These are phyloP conservation scores for Dactylellina parvicollis DNA, from an alignment of 2,329 filamentous ascomycete genomes.

Conservation along the genomic window DNA sequence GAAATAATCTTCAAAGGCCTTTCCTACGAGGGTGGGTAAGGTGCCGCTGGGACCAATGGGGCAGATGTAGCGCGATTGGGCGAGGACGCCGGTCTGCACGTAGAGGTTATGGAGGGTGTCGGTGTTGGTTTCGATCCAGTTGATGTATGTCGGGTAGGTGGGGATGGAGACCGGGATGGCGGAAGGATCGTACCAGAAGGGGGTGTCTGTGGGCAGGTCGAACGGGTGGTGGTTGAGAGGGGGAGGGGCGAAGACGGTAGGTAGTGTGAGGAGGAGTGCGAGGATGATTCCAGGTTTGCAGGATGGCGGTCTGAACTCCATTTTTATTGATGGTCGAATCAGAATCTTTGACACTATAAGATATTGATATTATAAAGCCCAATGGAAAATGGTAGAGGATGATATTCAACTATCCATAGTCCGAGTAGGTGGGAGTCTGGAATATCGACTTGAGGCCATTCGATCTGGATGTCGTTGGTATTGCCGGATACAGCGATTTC, in stretches of 20 bases:
- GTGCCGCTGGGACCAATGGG: background rate
- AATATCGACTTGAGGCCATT: conserved; percentile 12
- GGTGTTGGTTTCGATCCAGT: no score
- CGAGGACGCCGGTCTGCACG: background rate
- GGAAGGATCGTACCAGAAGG: background rate
- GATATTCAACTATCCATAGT: no score
- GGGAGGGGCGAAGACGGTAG: background rate
- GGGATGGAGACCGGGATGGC: no score
- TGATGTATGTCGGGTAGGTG: no score
- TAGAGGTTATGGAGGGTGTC: no score
- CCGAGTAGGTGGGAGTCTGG: background rate
- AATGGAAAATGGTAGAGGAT: no score
- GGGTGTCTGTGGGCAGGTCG: background rate
- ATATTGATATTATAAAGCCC: no score
- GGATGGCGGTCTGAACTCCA: no score
- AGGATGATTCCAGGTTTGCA: background rate
- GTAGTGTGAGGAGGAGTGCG: background rate
- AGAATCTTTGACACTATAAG: no score
- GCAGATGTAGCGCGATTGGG: background rate
- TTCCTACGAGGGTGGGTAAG: background rate
- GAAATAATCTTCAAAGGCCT: background rate
- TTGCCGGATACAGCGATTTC: background rate
- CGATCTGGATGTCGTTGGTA: conserved; percentile 17
- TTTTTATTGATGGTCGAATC: no score
- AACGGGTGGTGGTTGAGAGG: background rate